A percentile compares a stretch with the other conserved stretches of the same genome.
These are phyloP conservation scores for Margaritispora aquatica DNA, from an alignment of 495 filamentous ascomycete species.

Conservation along the genomic window DNA sequence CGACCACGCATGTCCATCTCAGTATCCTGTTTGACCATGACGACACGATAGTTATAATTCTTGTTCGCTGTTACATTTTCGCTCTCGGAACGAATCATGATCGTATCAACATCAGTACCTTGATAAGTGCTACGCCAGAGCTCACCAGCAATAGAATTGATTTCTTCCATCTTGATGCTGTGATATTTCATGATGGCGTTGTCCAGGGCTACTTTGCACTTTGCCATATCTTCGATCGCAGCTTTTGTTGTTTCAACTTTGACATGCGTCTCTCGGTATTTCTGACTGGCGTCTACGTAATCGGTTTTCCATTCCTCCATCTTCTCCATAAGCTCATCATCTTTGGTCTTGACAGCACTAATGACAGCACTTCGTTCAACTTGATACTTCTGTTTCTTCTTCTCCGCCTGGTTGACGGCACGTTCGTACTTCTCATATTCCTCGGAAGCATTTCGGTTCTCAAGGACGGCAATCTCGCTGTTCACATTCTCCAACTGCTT, in stretches of 20 bases:
- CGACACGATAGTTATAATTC: conserved; percentile 95
- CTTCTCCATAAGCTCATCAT: conserved; percentile 64
- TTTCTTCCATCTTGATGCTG: conserved; percentile 94
- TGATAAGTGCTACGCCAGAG: conserved; percentile 96
- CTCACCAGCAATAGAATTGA: conserved; percentile 91
- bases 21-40: conserved; percentile 93
- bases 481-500: conserved; percentile 59
- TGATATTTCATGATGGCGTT: conserved; percentile 97
- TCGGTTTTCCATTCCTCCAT: conserved; percentile 75
- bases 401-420: conserved; percentile 58
- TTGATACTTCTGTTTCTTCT: conserved; percentile 51
- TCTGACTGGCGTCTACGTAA: conserved; percentile 74
- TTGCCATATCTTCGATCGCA: conserved; percentile 80
- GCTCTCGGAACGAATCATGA: conserved; percentile 81
- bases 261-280: conserved; percentile 84
- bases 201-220: conserved; percentile 75
- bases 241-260: conserved; percentile 90
- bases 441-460: conserved; percentile 72
- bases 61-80: conserved; percentile 66
- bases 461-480: conserved; percentile 67
- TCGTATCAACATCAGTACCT: conserved; percentile 95
- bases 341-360: conserved; percentile 73
- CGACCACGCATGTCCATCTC: conserved; percentile 99
- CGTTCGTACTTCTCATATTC: conserved; percentile 68
- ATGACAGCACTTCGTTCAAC: conserved; percentile 47